A percentile compares a stretch with the other conserved stretches of the same genome.
These are phyloP conservation scores for Geosmithia flava DNA, from an alignment of 2,329 filamentous ascomycete species.

Conservation along the genomic window DNA sequence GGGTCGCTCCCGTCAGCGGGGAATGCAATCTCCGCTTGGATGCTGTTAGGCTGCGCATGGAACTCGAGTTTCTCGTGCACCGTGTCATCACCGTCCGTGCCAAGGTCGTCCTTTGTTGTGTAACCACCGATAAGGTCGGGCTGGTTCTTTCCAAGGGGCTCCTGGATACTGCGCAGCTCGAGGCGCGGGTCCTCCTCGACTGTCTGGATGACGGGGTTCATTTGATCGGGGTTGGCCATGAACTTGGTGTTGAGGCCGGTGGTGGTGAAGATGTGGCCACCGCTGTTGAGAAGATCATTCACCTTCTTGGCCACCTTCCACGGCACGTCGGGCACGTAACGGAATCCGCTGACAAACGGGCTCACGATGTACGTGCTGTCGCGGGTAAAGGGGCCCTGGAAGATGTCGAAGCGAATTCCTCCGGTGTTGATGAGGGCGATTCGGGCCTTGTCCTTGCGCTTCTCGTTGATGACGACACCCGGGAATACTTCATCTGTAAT, in stretches of 20 bases:
- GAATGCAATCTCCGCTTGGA: slow-evolving; percentile 59
- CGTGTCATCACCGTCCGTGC: slow-evolving; percentile 81
- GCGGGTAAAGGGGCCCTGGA: slow-evolving; percentile 79
- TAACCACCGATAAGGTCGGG: slow-evolving; percentile 55
- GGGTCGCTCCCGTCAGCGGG: slow-evolving; percentile 39
- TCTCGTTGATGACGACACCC: slow-evolving; percentile 43
- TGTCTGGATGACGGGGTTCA: slow-evolving; percentile 10
- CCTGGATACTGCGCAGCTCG: slow-evolving; percentile 15
- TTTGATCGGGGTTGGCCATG: slow-evolving; percentile 36
- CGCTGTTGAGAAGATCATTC: slow-evolving; percentile 43
- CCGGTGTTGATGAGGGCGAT: slow-evolving; percentile 81
- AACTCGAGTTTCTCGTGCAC: slow-evolving; percentile 64
- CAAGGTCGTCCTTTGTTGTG: slow-evolving; percentile 77
- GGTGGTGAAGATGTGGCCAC: slow-evolving; percentile 32
- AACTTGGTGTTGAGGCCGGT: slow-evolving; percentile 26
- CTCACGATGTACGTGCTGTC: slow-evolving; percentile 80
- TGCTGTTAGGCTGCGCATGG: slow-evolving; percentile 71
- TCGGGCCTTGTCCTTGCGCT: slow-evolving; percentile 47
- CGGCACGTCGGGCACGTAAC: slow-evolving; percentile 68
- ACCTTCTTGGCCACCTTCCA: slow-evolving; percentile 63
- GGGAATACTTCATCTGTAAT: slow-evolving; percentile 67
- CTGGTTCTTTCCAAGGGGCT: slow-evolving; percentile 16
- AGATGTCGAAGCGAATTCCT: slow-evolving; percentile 88
- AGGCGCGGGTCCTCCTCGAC: slow-evolving; percentile 12
- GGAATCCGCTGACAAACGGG: slow-evolving; percentile 73